Percentiles rank a stretch among this genome's conserved stretches.
Conservation (phyloP, 2,329 filamentous ascomycete genomes). For the Rhynchosporium graminicola region DNA sequence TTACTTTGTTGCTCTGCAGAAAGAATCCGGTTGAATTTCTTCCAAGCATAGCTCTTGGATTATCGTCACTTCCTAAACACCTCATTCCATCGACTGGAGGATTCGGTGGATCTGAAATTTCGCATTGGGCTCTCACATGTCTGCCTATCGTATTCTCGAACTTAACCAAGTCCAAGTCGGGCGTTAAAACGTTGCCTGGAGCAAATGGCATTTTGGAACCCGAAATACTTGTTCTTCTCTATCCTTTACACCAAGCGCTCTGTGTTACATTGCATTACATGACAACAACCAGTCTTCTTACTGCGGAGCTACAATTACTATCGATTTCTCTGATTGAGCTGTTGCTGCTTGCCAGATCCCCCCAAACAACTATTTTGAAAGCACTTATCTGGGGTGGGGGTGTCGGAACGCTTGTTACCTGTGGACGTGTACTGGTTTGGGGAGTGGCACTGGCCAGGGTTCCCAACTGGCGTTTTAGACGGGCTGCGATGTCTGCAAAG, state of each 20-base stretch:
- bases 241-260: conserved; percentile 80
- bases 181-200: too few species aligned
- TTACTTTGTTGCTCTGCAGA: conserved; percentile 71
- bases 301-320: conserved; percentile 84
- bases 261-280: conserved; percentile 74
- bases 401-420: conserved; percentile 70
- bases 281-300: conserved; percentile 84
- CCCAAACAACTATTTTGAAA: conserved; percentile 84
- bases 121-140: conserved; percentile 80
- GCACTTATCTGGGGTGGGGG: conserved; percentile 84
- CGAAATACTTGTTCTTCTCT: conserved; percentile 57
- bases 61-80: conserved; percentile 73
- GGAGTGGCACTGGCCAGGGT: conserved; percentile 84
- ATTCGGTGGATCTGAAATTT: conserved; percentile 58
- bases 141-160: conserved; percentile 55
- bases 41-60: conserved; percentile 78
- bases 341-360: conserved; percentile 73
- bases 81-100: conserved; percentile 65
- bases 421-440: conserved; percentile 75
- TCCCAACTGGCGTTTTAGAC: conserved; percentile 85
- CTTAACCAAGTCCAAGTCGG: conserved; percentile 7
- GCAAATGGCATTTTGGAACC: conserved; percentile 16
- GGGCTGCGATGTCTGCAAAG: conserved; percentile 41
- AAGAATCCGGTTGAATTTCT: conserved; percentile 64
- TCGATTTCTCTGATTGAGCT: conserved; percentile 82